These are phyloP conservation scores for Dinochytrium kinnereticum DNA, from an alignment of 371 early-diverging fungal species.

Conservation along the genomic window DNA sequence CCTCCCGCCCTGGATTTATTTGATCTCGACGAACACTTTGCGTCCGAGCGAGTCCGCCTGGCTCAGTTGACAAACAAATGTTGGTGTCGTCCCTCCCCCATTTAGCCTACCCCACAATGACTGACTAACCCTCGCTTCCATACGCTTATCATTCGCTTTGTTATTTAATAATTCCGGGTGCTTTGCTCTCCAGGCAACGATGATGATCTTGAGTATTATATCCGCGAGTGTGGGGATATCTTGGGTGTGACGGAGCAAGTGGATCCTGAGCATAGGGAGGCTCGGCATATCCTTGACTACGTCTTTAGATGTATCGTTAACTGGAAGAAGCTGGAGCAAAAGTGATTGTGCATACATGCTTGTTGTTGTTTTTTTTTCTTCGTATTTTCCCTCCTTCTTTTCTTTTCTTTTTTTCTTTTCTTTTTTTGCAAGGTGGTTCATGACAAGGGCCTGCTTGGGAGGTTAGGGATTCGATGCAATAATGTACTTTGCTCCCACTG, in stretches of 20 bases:
- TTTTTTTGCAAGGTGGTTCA: too few species aligned
- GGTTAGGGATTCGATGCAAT: too few species aligned
- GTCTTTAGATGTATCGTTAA: constrained; percentile 53
- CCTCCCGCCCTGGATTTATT: constrained; percentile 66
- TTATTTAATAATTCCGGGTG: too few species aligned
- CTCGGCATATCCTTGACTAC: constrained; percentile 51
- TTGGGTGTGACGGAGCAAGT: constrained; percentile 56
- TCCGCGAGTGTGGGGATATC: constrained; percentile 60
- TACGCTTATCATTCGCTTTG: too few species aligned
- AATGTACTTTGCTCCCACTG: too few species aligned
- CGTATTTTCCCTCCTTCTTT: background rate
- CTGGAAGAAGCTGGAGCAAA: constrained; percentile 57
- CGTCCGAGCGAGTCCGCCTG: constrained; percentile 49
- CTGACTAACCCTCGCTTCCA: background rate
- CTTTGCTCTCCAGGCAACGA: constrained; percentile 49
- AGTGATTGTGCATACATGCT: background rate
- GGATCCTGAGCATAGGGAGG: constrained; percentile 47
- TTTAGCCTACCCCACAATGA: background rate
- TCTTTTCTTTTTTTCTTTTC: background rate
- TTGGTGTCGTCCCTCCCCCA: constrained; percentile 1
- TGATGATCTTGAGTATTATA: constrained; percentile 64
- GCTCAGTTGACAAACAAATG: constrained; percentile 65
- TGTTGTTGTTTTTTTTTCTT: background rate
- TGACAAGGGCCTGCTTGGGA: too few species aligned
- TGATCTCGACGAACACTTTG: constrained; percentile 65